These are phyloP conservation scores for Colletotrichum sp. DNA, from an alignment of 2,329 filamentous ascomycete species.

Conservation along the genomic window DNA sequence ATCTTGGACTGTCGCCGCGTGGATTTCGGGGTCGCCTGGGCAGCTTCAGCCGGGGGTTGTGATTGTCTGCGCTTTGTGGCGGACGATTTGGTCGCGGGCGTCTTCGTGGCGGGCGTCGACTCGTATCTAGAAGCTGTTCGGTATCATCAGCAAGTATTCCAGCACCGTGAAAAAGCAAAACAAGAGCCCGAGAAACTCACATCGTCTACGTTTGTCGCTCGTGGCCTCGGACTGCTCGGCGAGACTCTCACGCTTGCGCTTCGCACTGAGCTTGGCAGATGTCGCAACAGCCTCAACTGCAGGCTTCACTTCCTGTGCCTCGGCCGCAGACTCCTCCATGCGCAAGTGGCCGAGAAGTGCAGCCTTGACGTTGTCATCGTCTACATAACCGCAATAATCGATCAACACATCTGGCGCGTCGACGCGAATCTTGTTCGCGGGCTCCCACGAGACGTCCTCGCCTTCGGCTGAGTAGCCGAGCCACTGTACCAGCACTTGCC, in stretches of 20 bases:
- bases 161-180: background rate
- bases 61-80: background rate
- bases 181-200: background rate
- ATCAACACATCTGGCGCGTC: constrained; percentile 6
- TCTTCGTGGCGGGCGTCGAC: background rate
- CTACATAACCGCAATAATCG: constrained; percentile 3
- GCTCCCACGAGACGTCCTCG: constrained; percentile 15
- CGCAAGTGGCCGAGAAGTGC: background rate
- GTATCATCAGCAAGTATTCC: background rate
- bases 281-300: background rate
- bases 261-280: background rate
- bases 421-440: background rate
- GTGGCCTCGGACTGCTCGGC: background rate
- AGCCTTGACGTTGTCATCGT: background rate
- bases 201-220: constrained; percentile 6
- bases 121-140: constrained; percentile 8
- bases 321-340: background rate
- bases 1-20: background rate
- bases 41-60: background rate
- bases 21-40: background rate
- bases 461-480: constrained; percentile 7
- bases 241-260: constrained; percentile 13
- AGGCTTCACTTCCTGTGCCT: background rate
- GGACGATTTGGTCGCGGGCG: background rate
- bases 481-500: constrained; percentile 16